Evolutionary conservation across 2,329 filamentous ascomycete genomes (phyloP).

Genomic region (Cercospora citrullina): DNA sequence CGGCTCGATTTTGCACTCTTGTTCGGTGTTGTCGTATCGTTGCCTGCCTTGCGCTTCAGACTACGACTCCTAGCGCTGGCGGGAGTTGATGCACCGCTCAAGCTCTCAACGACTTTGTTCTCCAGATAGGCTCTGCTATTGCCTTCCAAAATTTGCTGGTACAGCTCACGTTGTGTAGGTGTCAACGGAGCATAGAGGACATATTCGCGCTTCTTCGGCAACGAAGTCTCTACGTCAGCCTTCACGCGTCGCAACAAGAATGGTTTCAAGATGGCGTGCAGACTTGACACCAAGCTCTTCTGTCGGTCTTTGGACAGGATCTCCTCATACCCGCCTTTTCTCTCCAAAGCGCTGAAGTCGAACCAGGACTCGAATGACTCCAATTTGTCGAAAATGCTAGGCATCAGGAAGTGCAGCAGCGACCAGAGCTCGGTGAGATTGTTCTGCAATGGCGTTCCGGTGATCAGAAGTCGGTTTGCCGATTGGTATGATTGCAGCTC

Average conservation of each 20-base stretch:
- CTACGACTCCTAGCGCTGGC: conserved; percentile 48
- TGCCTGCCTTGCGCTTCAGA: conserved; percentile 58
- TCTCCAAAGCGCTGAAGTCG: conserved; percentile 88
- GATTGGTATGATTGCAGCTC: conserved; percentile 87
- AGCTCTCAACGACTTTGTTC: conserved; percentile 68
- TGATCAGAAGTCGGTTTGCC: conserved; percentile 87
- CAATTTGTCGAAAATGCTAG: conserved; percentile 88
- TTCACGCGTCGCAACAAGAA: conserved; percentile 87
- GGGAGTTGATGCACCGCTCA: conserved; percentile 58
- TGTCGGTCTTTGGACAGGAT: conserved; percentile 77
- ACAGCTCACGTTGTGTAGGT: conserved; percentile 84
- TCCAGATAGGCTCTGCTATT: conserved; percentile 63
- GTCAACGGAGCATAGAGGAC: conserved; percentile 93
- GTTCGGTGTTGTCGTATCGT: conserved; percentile 49
- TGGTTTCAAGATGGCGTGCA: conserved; percentile 90
- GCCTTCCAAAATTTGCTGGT: conserved; percentile 68
- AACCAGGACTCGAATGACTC: conserved; percentile 96
- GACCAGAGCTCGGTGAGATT: conserved; percentile 96
- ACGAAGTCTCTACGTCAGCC: conserved; percentile 82
- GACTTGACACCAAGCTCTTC: conserved; percentile 76
- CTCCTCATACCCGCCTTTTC: conserved; percentile 75
- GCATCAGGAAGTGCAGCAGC: conserved; percentile 86
- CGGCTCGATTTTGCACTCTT: conserved; percentile 78
- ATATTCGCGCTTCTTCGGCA: conserved; percentile 97
- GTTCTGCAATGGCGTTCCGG: conserved; percentile 92